Conservation (phyloP, 768 basidiomycete genomes). For the Lentinus tigrinus region DNA sequence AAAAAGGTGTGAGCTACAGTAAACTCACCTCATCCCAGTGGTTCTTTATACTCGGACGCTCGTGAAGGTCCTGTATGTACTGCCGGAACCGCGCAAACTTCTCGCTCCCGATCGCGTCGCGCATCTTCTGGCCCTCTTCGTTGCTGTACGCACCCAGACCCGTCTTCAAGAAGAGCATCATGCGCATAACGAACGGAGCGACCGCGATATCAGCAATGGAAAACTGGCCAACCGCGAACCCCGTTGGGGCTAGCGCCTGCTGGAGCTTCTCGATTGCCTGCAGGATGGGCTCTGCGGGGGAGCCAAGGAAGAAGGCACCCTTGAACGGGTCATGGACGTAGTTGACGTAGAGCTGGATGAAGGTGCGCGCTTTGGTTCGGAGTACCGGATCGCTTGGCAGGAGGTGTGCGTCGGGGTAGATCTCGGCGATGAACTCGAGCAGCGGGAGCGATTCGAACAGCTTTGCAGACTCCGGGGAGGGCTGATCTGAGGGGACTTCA, state of each 20-base stretch:
- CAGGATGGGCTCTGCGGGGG: conserved; percentile 42
- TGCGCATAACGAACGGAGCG: conserved; percentile 57
- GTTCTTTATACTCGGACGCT: conserved; percentile 49
- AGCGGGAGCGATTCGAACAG: conserved; percentile 63
- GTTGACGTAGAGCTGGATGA: conserved; percentile 51
- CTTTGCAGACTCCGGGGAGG: conserved; percentile 59
- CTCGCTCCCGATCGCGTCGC: conserved; percentile 40
- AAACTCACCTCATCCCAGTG: conserved; percentile 51
- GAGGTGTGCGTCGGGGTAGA: conserved; percentile 46
- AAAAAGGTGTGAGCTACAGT: too few species aligned
- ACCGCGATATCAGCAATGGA: conserved; percentile 63
- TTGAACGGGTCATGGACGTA: conserved; percentile 39
- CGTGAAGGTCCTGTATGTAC: conserved; percentile 47
- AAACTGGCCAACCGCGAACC: conserved; percentile 44
- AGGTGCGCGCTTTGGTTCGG: conserved; percentile 59
- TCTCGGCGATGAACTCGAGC: conserved; percentile 64
- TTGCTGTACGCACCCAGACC: conserved; percentile 50
- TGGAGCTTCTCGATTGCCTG: conserved; percentile 47
- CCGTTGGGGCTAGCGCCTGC: conserved; percentile 43
- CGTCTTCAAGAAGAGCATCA: conserved; percentile 41
- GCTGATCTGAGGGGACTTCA: conserved; percentile 47
- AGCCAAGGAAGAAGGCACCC: conserved; percentile 37
- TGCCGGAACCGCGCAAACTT: conserved; percentile 47
- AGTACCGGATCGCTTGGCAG: conserved; percentile 53
- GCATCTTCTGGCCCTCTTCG: conserved; percentile 46